phyloP scores from a whole-genome alignment of 1,284 basidiomycete genomes.

The Apiotrichum sp. region DNA sequence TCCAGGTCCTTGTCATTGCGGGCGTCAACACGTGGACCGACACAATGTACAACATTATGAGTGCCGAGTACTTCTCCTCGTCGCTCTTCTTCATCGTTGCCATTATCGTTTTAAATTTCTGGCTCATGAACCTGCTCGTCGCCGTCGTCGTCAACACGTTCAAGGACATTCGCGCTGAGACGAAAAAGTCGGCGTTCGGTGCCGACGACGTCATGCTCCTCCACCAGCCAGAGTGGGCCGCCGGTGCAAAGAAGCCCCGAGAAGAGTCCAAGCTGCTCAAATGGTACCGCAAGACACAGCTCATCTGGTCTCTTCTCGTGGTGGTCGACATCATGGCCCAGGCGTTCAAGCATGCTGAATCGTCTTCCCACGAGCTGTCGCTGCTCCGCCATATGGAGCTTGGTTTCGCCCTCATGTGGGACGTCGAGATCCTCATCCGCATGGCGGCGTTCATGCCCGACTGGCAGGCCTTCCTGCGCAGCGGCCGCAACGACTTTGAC shows the following conservation, averaged over 20 bases:
- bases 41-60: slow-evolving; percentile 87
- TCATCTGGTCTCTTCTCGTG: slow-evolving; percentile 73
- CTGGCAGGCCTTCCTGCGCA: slow-evolving; percentile 69
- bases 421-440: slow-evolving; percentile 78
- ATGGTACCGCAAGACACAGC: slow-evolving; percentile 47
- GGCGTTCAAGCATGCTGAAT: slow-evolving; percentile 63
- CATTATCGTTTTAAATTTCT: slow-evolving; percentile 80
- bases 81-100: slow-evolving; percentile 83
- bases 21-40: slow-evolving; percentile 54
- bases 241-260: slow-evolving; percentile 25
- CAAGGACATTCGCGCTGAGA: slow-evolving; percentile 78
- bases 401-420: slow-evolving; percentile 75
- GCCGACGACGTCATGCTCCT: slow-evolving; percentile 56
- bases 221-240: slow-evolving; percentile 32
- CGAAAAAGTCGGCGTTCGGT: slow-evolving; percentile 88
- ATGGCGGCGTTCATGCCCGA: slow-evolving; percentile 68
- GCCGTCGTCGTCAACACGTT: slow-evolving; percentile 97
- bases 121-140: slow-evolving; percentile 91
- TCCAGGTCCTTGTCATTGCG: slow-evolving; percentile 82
- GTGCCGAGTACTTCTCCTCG: slow-evolving; percentile 83
- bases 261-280: slow-evolving; percentile 22
- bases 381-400: slow-evolving; percentile 63
- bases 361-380: slow-evolving; percentile 50
- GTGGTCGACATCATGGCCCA: slow-evolving; percentile 64
- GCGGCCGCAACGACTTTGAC: slow-evolving; percentile 71